Conservation (phyloP, 805 yeast species). For the Myxozyma vanderwaltii region DNA sequence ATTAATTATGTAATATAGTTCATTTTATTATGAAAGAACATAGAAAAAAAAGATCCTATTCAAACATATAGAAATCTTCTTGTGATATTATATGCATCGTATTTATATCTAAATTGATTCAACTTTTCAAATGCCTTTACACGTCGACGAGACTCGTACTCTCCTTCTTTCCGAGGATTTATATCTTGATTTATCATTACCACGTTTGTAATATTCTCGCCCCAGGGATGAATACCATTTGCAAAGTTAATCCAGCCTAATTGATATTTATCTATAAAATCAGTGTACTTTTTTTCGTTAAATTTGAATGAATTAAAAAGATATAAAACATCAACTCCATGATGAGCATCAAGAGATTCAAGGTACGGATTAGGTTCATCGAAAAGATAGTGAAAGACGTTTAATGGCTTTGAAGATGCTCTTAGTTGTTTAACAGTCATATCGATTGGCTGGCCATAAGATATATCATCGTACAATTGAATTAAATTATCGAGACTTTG, state of each 20-base stretch:
- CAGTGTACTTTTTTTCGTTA: constrained; percentile 21
- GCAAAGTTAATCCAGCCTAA: constrained; percentile 37
- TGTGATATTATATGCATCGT: constrained; percentile 31
- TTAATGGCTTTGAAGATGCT: constrained; percentile 15
- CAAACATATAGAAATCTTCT: constrained; percentile 28
- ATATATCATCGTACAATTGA: constrained; percentile 29
- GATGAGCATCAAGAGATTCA: constrained; percentile 39
- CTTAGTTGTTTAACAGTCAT: constrained; percentile 30
- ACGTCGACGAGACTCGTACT: constrained; percentile 24
- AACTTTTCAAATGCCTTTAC: constrained; percentile 17
- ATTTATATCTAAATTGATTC: constrained; percentile 23
- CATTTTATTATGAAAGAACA: too few species aligned
- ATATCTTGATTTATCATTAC: constrained; percentile 21
- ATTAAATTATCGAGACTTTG: constrained; percentile 11
- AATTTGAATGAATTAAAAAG: constrained; percentile 38
- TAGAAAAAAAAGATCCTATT: neutral
- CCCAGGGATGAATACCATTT: constrained; percentile 40
- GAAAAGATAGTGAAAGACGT: constrained; percentile 39
- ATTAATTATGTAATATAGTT: neutral
- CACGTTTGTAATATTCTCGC: constrained; percentile 14
- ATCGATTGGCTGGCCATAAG: constrained; percentile 30
- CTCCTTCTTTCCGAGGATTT: constrained; percentile 21
- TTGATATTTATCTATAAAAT: constrained; percentile 36
- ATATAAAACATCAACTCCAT: constrained; percentile 43
- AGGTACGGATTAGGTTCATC: constrained; percentile 41